These are phyloP conservation scores for Dalbergia cultrata DNA, from an alignment of 306 rosid genomes.

Conservation along the genomic window DNA sequence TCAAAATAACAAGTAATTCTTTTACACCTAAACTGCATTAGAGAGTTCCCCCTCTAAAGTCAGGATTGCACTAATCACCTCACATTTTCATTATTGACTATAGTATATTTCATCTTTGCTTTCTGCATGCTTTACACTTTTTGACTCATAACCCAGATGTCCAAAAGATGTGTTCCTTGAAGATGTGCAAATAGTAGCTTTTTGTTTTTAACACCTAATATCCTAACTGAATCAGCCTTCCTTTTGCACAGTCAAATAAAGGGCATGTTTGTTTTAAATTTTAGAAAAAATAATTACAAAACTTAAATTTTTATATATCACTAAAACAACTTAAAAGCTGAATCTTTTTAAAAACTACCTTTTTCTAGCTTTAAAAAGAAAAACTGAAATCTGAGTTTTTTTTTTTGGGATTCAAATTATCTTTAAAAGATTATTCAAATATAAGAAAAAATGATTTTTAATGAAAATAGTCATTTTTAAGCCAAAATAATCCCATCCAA, in stretches of 20 bases:
- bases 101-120: background rate
- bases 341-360: too few species aligned
- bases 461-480: too few species aligned
- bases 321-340: too few species aligned
- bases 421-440: too few species aligned
- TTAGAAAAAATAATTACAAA: too few species aligned
- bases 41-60: background rate
- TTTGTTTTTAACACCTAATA: background rate
- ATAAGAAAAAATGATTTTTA: too few species aligned
- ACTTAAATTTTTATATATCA: too few species aligned
- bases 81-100: background rate
- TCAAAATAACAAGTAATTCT: background rate
- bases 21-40: background rate
- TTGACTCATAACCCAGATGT: background rate
- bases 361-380: too few species aligned
- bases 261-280: too few species aligned
- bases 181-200: background rate
- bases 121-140: background rate
- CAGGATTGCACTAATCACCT: background rate
- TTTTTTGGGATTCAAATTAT: too few species aligned
- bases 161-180: slow-evolving; percentile 1
- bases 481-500: too few species aligned
- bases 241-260: background rate
- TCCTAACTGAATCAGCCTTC: slow-evolving; percentile 18
- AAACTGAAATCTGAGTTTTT: too few species aligned